Base-by-base conservation (phyloP, 2,329 filamentous ascomycete genomes). In the Cadophora gregata region DNA sequence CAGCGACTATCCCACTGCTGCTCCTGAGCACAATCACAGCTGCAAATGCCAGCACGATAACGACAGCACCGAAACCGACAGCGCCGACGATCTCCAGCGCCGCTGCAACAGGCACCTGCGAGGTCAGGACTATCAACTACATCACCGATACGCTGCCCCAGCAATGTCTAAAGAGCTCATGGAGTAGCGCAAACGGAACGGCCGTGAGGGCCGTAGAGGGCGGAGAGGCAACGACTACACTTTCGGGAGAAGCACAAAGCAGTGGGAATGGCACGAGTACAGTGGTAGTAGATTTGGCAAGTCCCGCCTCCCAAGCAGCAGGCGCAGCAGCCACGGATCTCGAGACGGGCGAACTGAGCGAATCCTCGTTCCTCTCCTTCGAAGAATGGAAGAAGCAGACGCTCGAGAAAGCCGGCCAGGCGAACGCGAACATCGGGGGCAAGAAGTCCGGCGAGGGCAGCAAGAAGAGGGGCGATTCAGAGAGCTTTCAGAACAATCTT, bases 341-440 rank as follows among this genome's bases (percentile, higher is more conserved):
- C 2, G 73, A 75, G 25, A 67, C 66, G 9, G 75, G 72, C 29
- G 75, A 77, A 65, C 63, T 77, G 31, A 72, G 75, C 36, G 91
- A 92, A 72, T 86, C 90, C 55, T 90, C 93, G 7, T 98, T 98
- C 78, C 88, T 98, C 74, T 97, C 96, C 0, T 99, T 99, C 74
- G 96, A 98, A 77, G 95, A 98, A 75, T 99, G 96, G 96, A 98
- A 97, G 81, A 93, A 91, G 75, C 91, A 94, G 82, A 97, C 97
- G 80, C 81, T 98, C 21, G 92, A 90, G 61, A 92, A 93, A 76
- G 90, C 88, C 3, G 95, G 93, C 14, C 95, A 97, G 75, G 93
- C 82, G 76, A 91, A 80, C 71, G 92, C 85, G 79, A 89, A 85
- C 79, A 84, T 85, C 76, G 91, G 81, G 77, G 87, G 83, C 71